Conservation (phyloP, 2,329 filamentous ascomycete genomes). For the Chaetomiaceae sp. region DNA sequence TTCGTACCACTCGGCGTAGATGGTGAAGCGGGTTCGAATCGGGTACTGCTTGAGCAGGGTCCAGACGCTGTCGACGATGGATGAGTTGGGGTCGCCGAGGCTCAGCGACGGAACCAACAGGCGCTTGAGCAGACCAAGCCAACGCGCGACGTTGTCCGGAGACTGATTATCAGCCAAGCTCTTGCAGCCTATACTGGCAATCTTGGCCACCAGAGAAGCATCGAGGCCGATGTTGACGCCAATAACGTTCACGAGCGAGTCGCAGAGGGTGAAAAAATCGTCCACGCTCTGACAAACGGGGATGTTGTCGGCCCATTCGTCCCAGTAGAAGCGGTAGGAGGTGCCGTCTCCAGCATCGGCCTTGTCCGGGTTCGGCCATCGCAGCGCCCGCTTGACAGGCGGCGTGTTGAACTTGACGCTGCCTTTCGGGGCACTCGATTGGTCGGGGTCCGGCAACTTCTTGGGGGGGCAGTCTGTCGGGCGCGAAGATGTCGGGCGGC, state of each 20-base stretch:
- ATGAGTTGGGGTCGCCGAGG: conserved; percentile 77
- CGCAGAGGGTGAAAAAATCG: conserved; percentile 82
- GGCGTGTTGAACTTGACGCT: conserved; percentile 57
- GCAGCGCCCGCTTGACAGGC: conserved; percentile 60
- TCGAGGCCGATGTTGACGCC: conserved; percentile 89
- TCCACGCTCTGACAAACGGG: conserved; percentile 87
- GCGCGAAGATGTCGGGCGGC: conserved; percentile 33
- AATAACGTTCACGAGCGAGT: conserved; percentile 76
- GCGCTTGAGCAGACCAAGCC: conserved; percentile 78
- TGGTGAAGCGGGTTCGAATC: conserved; percentile 69
- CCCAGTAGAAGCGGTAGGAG: conserved; percentile 94
- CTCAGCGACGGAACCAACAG: conserved; percentile 85
- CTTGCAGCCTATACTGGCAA: conserved; percentile 78
- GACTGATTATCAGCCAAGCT: conserved; percentile 69
- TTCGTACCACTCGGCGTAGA: conserved; percentile 91
- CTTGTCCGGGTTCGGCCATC: conserved; percentile 81
- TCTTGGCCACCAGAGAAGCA: conserved; percentile 67
- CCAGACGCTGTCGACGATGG: conserved; percentile 81
- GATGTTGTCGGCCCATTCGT: conserved; percentile 92
- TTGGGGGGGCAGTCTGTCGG: conserved; percentile 38
- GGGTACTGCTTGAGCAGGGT: conserved; percentile 76
- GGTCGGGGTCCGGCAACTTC: conserved; percentile 50
- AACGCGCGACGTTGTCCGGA: conserved; percentile 65
- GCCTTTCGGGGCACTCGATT: conserved; percentile 64
- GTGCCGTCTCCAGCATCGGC: conserved; percentile 68